Evolutionary conservation across 73 alveolate genomes (phyloP).

Genomic region (Paramecium primaurelia): DNA sequence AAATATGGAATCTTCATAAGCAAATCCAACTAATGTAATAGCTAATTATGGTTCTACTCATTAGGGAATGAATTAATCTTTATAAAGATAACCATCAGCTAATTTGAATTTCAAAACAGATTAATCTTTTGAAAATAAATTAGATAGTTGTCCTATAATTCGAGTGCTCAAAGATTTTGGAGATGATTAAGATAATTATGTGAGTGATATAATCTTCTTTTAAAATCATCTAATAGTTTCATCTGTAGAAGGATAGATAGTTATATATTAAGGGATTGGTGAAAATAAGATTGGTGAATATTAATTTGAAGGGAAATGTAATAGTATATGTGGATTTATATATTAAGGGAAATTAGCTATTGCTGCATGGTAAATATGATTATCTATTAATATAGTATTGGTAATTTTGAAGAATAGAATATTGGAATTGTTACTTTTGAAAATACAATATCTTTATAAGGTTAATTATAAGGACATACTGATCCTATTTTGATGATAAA

Average conservation of each 20-base stretch:
- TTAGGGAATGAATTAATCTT: not conserved
- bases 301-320: not conserved
- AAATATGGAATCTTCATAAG: not conserved
- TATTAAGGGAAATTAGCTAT: not conserved
- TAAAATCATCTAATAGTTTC: not conserved
- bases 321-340: not conserved
- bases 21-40: not conserved
- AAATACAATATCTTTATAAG: not conserved
- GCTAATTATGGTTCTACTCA: not conserved
- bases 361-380: not conserved
- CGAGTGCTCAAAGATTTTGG: not conserved
- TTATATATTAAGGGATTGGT: not conserved
- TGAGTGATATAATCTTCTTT: not conserved
- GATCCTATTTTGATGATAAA: not conserved
- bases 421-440: not conserved
- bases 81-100: not conserved
- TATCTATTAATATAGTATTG: not conserved
- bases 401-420: not conserved
- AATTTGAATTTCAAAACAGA: not conserved
- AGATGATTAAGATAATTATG: not conserved
- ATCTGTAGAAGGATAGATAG: not conserved
- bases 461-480: not conserved
- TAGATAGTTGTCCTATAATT: not conserved
- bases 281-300: not conserved
- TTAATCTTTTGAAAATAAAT: not conserved